Base-by-base conservation (phyloP, 2,329 filamentous ascomycete genomes). In the Aschersonia sp. region DNA sequence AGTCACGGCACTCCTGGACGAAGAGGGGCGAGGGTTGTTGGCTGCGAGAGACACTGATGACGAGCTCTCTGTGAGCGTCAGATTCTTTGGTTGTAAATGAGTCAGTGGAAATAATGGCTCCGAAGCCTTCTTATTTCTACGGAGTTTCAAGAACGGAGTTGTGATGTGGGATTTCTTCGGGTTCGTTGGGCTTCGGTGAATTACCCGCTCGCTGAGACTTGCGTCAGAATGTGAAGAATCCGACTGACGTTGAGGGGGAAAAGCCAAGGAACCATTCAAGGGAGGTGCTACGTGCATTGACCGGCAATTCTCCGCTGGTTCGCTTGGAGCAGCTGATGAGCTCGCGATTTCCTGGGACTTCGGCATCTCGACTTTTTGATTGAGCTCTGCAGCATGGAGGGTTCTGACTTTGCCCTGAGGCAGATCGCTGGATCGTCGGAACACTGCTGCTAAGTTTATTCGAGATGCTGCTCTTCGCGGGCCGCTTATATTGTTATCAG, bases 181-280 rank as follows among this genome's bases (percentile, higher is more conserved):
- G 9, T 22, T 22, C 22, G 79, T 82, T 6, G 78, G 47, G 72
- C 83, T 50, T 75, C 79, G 41, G 71, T 76, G 44, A 68, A 75
- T 53, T 68, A 75, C 45, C 72, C 74, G 63, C 57, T 89, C 83
- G 42, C 74, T 79, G 12, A 82, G 85, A 65, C 86, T 94, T 43
- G 78, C 85, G 62, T 96, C 89, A 31, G 90, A 96, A 54, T 85
- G 78, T 2, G 88, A 95, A 2, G 90, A 96, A 58, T 96, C 90
- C 60, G 65, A 53, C 64, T 60, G 58, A 66, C 74, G 55, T 63
- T 70, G 45, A 65, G 68, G 47, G 60, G 68, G 55, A 61, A 71
- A 54, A 64, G 64, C 49, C 67, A 87, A 67, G 3, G 78, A 58
- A 42, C 57, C 59, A 46, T 61, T 62, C 35, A 58, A 57, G 12